Base-by-base conservation (phyloP, 2,329 filamentous ascomycete species). In the Sarocladium strictum region DNA sequence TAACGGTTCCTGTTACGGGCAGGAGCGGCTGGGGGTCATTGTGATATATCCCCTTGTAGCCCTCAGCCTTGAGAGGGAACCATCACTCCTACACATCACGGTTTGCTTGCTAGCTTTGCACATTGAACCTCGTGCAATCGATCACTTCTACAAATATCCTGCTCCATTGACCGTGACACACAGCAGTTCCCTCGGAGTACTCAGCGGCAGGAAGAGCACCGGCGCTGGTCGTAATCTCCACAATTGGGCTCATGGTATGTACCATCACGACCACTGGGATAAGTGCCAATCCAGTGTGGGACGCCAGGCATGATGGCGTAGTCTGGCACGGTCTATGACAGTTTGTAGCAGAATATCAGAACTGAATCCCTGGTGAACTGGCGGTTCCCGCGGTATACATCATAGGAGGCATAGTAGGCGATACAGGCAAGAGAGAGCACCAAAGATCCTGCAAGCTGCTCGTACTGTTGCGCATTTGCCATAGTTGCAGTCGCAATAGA, bases 251-350 rank as follows among this genome's bases (percentile, higher is more conserved):
- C 58, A 27, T 17, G 23, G 29, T 60, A 58, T 19, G 60, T 61
- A 3, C 59, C 60, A 38, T 59, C 59, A 35, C 61, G 60, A 14
- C 60, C 60, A 14, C 60, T 55, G 40, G 56, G 43, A 38, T 56
- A 52, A 54, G 61, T 62, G 27, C 60, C 60, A 32, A 57, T 55
- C 60, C 60, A 62, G 2, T 56, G 33, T 17, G 60, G 60, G 12
- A 58, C 56, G 10, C 57, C 57, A 19, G 53, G 35, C 4, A 40
- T 54, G 12, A 61, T 54, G 15, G 53, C 43, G 54, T 58, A 61
- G 56, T 61, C 59, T 17, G 58, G 47, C 54, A 58, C 56, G 21
- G 58, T 58, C 59, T 60, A 5, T 7, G 37, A 15, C 5, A 15
- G 38, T 17, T 17, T 6, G 15, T 5, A 41, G 17, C 17, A 38